Conservation (phyloP, 1,284 basidiomycete species). For the Boletellus sp. region DNA sequence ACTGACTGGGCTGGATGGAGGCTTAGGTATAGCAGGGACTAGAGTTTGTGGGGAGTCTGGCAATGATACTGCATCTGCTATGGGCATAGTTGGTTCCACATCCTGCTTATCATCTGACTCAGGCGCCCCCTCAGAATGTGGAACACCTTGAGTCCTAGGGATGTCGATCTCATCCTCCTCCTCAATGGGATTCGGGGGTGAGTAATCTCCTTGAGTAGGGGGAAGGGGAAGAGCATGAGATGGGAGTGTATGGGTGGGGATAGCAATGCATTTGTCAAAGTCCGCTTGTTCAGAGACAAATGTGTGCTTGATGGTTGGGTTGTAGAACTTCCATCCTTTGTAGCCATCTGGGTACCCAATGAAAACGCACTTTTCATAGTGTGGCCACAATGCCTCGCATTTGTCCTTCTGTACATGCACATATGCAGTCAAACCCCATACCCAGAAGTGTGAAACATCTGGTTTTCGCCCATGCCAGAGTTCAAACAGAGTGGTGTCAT, state of each 20-base stretch:
- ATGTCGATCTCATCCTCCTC: not conserved
- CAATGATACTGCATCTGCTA: not conserved
- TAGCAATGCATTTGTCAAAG: not conserved
- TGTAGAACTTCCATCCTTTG: not conserved
- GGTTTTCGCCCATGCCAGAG: too few species aligned
- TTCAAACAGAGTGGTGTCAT: too few species aligned
- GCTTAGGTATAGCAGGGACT: not conserved
- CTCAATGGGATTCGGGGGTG: not conserved
- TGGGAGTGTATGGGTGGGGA: not conserved
- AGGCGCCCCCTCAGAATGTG: not conserved
- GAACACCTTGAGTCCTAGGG: not conserved
- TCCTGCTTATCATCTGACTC: not conserved
- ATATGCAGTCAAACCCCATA: too few species aligned
- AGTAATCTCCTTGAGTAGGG: not conserved
- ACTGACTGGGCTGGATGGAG: not conserved
- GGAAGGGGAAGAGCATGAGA: not conserved
- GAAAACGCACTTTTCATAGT: too few species aligned
- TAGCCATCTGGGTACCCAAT: too few species aligned
- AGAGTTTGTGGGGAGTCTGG: not conserved
- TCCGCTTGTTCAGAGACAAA: not conserved
- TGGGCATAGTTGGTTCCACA: not conserved
- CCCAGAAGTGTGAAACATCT: too few species aligned
- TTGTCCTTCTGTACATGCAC: too few species aligned
- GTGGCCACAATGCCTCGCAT: too few species aligned
- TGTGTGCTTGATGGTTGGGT: not conserved